Base-by-base conservation (phyloP, 306 rosid species). In the Comarum palustre region DNA sequence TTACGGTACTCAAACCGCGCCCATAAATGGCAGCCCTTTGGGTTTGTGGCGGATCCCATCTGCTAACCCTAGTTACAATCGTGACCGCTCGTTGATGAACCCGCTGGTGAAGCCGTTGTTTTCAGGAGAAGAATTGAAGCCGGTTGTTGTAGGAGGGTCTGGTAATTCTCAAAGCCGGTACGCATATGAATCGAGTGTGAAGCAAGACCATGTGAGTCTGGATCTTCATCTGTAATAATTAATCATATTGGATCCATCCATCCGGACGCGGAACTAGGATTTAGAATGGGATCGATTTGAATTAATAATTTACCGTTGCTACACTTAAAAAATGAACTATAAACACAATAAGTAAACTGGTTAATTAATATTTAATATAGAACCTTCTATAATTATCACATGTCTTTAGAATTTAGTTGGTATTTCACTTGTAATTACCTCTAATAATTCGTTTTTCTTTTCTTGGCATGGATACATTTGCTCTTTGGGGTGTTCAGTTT, bases 221-320 rank as follows among this genome's bases (percentile, higher is more conserved):
- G 97, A 91, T 87, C 97, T 91, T 85, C 97, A 87, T 88, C 88
- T 91, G 89, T 91, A 87, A 80, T 73, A 67, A 71, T 57, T 58
- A 72, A 6, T 57, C 41, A 72, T 12, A 72, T 12, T 25, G 16
- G 45, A 62, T 62, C 67, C 25, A 16, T 29, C 22, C 20, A 32
- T 31, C 24, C 13, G 16, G n/a, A n/a, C n/a, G n/a, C n/a, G n/a
- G n/a, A n/a, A n/a, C n/a, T n/a, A n/a, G n/a, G n/a, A n/a, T n/a
- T n/a, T n/a, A n/a, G n/a, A n/a, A n/a, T n/a, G n/a, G n/a, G n/a
- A n/a, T n/a, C n/a, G n/a, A n/a, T n/a, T n/a, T n/a, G n/a, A n/a
- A n/a, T n/a, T n/a, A n/a, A n/a, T n/a, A n/a, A n/a, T n/a, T n/a
- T n/a, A n/a, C n/a, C n/a, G n/a, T n/a, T n/a, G n/a, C n/a, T n/a